Conservation (phyloP, 768 basidiomycete genomes). For the Phaeotremella skinneri region DNA sequence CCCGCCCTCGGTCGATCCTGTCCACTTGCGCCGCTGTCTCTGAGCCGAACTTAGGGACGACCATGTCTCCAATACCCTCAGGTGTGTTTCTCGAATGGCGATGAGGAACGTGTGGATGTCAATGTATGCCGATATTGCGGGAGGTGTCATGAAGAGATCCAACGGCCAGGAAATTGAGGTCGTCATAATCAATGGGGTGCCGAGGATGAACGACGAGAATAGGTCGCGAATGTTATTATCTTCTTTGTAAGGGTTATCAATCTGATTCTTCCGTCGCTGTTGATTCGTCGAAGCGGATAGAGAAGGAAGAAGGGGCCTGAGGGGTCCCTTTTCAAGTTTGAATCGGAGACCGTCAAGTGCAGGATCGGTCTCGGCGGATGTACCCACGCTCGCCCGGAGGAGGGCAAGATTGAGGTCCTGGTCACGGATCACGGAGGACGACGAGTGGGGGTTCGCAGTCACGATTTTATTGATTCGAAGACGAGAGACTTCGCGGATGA, state of each 20-base stretch:
- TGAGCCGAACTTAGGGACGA: conserved; percentile 79
- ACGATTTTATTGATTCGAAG: conserved; percentile 74
- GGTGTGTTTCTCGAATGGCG: conserved; percentile 78
- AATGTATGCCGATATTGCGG: conserved; percentile 71
- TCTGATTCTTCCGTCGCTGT: background rate
- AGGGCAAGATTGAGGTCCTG: conserved; percentile 85
- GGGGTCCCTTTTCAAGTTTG: conserved; percentile 73
- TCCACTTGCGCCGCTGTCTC: conserved; percentile 78
- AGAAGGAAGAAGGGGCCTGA: conserved; percentile 77
- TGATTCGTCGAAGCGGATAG: conserved; percentile 47
- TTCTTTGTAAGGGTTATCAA: conserved; percentile 4
- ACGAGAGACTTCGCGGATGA: conserved; percentile 82
- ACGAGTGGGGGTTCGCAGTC: conserved; percentile 62
- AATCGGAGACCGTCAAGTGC: conserved; percentile 70
- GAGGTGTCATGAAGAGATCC: conserved; percentile 77
- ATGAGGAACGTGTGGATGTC: conserved; percentile 78
- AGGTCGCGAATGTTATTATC: conserved; percentile 41
- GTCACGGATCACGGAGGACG: conserved; percentile 68
- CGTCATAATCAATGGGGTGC: conserved; percentile 68
- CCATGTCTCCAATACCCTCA: conserved; percentile 77
- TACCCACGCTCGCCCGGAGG: conserved; percentile 82
- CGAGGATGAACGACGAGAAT: conserved; percentile 67
- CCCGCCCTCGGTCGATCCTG: conserved; percentile 81
- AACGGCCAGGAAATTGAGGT: conserved; percentile 81
- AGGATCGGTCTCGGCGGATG: conserved; percentile 82